phyloP scores from a whole-genome alignment of 2,329 filamentous ascomycete genomes.

The Cladosporium sp. region DNA sequence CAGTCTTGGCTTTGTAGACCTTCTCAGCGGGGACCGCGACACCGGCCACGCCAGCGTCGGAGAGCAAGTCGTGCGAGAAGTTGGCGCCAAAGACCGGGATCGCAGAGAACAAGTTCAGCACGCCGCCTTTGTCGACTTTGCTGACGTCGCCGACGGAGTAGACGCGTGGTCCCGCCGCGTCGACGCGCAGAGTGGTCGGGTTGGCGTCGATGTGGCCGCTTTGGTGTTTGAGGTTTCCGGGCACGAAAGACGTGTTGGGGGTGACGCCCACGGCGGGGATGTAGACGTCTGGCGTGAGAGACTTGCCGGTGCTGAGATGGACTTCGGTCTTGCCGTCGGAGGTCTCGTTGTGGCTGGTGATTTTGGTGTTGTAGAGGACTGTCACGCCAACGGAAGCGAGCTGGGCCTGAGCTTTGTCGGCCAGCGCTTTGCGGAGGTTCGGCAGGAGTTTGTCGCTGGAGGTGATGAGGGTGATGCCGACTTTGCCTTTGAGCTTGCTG shows the following conservation, averaged over 20 bases:
- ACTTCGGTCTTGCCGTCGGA: slow-evolving; percentile 41
- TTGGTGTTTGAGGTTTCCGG: slow-evolving; percentile 39
- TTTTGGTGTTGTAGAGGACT: slow-evolving; percentile 27
- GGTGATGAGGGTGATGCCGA: slow-evolving; percentile 45
- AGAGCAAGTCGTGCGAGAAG: slow-evolving; percentile 44
- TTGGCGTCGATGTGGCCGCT: slow-evolving; percentile 49
- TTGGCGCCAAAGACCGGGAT: slow-evolving; percentile 42
- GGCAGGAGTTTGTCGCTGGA: slow-evolving; percentile 38
- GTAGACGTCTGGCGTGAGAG: slow-evolving; percentile 48
- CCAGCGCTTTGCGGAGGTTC: slow-evolving; percentile 37
- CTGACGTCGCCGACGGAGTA: slow-evolving; percentile 48
- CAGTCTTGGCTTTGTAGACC: slow-evolving; percentile 24
- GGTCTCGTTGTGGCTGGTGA: slow-evolving; percentile 21
- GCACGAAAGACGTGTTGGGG: slow-evolving; percentile 52
- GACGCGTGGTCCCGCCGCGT: slow-evolving; percentile 41
- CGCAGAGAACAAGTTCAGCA: slow-evolving; percentile 37
- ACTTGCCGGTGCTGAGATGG: slow-evolving; percentile 44
- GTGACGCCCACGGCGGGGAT: slow-evolving; percentile 49
- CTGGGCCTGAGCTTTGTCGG: slow-evolving; percentile 41
- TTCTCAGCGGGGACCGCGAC: slow-evolving; percentile 21
- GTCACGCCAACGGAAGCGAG: slow-evolving; percentile 46
- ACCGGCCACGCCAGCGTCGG: slow-evolving; percentile 23
- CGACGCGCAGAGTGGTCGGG: slow-evolving; percentile 42
- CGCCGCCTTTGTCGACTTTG: slow-evolving; percentile 38
- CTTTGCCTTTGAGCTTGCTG: slow-evolving; percentile 33